Evolutionary conservation across 257 asterid genomes (phyloP), one percentile per base, ranked within the genome.

Genomic region (Penstemon eatonii): DNA sequence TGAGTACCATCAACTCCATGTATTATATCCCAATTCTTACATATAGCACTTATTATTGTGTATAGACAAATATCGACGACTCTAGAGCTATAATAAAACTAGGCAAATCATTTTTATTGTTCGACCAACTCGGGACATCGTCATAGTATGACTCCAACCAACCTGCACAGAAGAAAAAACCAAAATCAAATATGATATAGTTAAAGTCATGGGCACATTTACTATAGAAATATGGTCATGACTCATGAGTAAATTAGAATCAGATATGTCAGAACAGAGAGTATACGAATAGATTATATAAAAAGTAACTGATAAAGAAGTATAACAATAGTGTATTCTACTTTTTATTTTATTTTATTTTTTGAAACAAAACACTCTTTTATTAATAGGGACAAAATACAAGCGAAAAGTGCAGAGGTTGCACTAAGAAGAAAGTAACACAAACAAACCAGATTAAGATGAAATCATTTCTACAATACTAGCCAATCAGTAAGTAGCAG

Each of bases 21-120:
- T 60, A 68, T 78, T 72, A 81, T 63, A 82, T 78, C 79, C 93
- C 89, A 82, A 53, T 79, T 75, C 81, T 82, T 82, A 65, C 79
- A 63, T 67, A 92, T 80, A 36, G 80, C 83, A 66, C 59, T 76
- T 65, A 84, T 69, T 73, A 92, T 73, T 59, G 81, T 36, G 41
- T 56, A 58, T 90, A 75, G 55, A 80, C 52, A 73, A 18, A 72
- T 43, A 78, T 77, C 4, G 83, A 72, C 61, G 91, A 82, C 79
- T 84, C 86, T 66, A 94, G 74, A 63, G 83, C 87, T 76, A 79
- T 87, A 73, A 94, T 57, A 65, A 94, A 81, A 51, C 64, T 43
- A 51, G 84, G 81, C 72, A 91, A 74, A 78, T 89, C 88, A 77
- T 81, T 80, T 79, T 77, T 83, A 73, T 75, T 74, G 78, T 91